Conservation (phyloP, 495 filamentous ascomycete genomes). For the Terfezia boudieri region DNA sequence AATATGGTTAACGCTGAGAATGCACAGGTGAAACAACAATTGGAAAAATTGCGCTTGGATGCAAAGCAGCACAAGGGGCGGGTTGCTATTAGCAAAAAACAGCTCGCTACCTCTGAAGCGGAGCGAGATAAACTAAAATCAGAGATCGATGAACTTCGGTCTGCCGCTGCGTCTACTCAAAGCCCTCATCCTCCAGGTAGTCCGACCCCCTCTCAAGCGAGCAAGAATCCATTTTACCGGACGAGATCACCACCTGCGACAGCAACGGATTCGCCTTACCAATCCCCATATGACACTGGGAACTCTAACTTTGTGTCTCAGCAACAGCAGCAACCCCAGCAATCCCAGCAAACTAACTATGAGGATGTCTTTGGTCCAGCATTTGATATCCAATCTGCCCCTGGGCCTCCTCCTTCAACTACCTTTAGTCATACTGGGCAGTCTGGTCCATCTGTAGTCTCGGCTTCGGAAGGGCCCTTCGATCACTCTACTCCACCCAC, state of each 20-base stretch:
- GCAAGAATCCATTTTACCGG: conserved; percentile 16
- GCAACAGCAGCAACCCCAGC: conserved; percentile 26
- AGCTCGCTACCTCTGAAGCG: conserved; percentile 65
- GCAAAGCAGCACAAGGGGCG: conserved; percentile 86
- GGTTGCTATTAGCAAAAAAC: conserved; percentile 95
- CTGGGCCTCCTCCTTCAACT: conserved; percentile 19
- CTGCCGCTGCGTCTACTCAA: background rate
- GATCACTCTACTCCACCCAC: conserved; percentile 34
- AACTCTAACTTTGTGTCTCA: conserved; percentile 35
- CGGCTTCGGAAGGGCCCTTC: conserved; percentile 22
- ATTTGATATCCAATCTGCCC: conserved; percentile 26
- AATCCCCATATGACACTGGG: conserved; percentile 26
- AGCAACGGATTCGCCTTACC: conserved; percentile 16
- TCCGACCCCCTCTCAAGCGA: conserved; percentile 12
- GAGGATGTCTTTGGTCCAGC: conserved; percentile 77
- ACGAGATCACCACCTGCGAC: conserved; percentile 22
- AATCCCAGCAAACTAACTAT: conserved; percentile 45
- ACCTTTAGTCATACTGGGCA: conserved; percentile 22
- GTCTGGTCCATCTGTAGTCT: conserved; percentile 33
- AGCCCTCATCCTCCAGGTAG: conserved; percentile 15
- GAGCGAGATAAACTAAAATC: conserved; percentile 65
- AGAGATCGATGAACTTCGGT: conserved; percentile 40
- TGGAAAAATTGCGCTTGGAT: conserved; percentile 76
- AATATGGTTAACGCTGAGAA: conserved; percentile 60
- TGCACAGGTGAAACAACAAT: conserved; percentile 54